A percentile compares a stretch with the other conserved stretches of the same genome.
These are phyloP conservation scores for Penicillium sp. DNA, from an alignment of 2,329 filamentous ascomycete genomes.

Conservation along the genomic window DNA sequence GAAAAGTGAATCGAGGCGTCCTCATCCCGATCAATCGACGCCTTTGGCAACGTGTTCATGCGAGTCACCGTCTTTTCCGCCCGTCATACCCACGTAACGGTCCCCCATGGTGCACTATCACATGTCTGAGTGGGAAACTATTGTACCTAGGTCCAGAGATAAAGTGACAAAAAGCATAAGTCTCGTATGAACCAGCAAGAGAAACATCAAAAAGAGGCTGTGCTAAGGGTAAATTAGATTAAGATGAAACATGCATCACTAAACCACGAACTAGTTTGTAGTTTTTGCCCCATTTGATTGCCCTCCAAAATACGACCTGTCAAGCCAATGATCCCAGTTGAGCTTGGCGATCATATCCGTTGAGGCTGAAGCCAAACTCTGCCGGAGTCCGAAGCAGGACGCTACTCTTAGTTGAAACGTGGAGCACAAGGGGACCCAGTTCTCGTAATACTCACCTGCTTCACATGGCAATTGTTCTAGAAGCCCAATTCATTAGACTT, in stretches of 20 bases:
- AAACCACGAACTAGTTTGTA: not conserved
- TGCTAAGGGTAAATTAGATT: constrained; percentile 2
- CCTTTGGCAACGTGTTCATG: not conserved
- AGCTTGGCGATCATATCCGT: not conserved
- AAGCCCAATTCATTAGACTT: constrained; percentile 13
- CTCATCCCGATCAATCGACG: not conserved
- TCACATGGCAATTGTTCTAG: constrained; percentile 15
- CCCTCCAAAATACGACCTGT: not conserved
- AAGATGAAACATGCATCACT: constrained; percentile 1
- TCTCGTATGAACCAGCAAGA: not conserved
- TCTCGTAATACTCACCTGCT: not conserved
- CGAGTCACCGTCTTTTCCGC: not conserved
- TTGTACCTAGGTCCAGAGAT: not conserved
- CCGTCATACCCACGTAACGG: not conserved
- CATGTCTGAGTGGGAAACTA: not conserved
- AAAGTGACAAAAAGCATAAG: not conserved
- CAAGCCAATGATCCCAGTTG: constrained; percentile 1
- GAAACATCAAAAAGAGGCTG: not conserved
- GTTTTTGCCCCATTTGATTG: not conserved
- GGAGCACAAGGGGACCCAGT: not conserved
- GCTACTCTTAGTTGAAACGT: constrained; percentile 4
- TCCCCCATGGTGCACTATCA: not conserved
- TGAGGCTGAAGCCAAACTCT: not conserved
- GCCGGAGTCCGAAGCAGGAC: not conserved
- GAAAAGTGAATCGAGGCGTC: not conserved